Base-by-base conservation (phyloP, 768 basidiomycete genomes). In the Suillus paluster region DNA sequence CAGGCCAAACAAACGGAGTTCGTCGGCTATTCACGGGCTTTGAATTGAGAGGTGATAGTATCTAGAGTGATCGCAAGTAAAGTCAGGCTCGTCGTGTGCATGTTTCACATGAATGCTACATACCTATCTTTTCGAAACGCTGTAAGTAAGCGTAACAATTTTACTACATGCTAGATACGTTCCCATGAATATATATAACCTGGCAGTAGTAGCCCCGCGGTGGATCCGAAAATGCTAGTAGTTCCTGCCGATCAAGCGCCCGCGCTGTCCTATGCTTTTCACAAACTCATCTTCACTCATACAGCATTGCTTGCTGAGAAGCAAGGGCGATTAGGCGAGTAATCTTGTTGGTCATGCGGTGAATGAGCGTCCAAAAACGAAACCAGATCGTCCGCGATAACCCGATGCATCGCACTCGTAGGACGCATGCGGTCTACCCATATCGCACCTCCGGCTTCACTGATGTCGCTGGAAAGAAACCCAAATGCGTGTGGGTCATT, bases 401-500 rank as follows among this genome's bases (percentile, higher is more conserved):
- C 53, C 34, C 60, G 58, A 59, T 68, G 66, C 59, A 68, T 64
- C 54, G 54, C 48, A 21, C 38, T 57, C 7, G 67, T 65, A 12
- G 67, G 67, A 56, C 67, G 67, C 1, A 68, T 33, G 11, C 53
- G 34, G 54, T 67, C 66, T 30, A 54, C 52, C 66, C 66, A 67
- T 30, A 67, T 66, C 5, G 30, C 36, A 25, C 84, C 83, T 0
- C 81, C 82, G 62, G 81, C 76, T 0, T 62, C 59, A 2, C 9
- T 17, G 53, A 19, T 38, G 23, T 54, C 53, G 17, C 14, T 19
- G 9, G 8, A 15, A 58, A 55, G 55, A 41, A 58, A 59, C n/a
- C 42, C 60, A 33, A 34, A 59, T 34, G 60, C 42, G 6, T 65
- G 63, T 1, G 82, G 83, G 59, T 84, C 66, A 59, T 86, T 81